phyloP scores from a whole-genome alignment of 768 basidiomycete genomes.

The Rhodotorula sphaerocarpa region DNA sequence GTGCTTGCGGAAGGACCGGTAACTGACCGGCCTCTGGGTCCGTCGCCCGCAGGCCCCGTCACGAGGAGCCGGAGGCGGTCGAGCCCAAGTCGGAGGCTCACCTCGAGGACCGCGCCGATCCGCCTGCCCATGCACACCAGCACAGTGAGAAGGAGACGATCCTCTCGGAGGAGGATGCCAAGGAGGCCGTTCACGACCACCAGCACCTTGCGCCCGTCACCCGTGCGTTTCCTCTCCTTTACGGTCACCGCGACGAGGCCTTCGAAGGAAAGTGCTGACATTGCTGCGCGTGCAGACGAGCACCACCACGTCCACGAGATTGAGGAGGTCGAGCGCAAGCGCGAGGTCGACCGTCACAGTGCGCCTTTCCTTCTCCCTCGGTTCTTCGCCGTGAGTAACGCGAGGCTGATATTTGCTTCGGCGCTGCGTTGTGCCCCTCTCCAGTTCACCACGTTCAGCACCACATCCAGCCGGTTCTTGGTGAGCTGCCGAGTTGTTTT shows the following conservation, averaged over 20 bases:
- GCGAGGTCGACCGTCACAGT: constrained; percentile 32
- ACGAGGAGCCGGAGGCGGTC: too few relatives aligned
- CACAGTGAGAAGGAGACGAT: constrained; percentile 9
- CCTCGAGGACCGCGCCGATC: constrained; percentile 13
- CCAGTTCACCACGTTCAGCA: constrained; percentile 13
- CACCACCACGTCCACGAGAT: constrained; percentile 26
- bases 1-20: too few relatives aligned
- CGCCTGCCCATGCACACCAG: constrained; percentile 7
- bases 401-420: too few relatives aligned
- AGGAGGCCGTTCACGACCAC: constrained; percentile 28
- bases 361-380: not conserved
- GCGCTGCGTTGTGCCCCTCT: too few relatives aligned
- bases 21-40: too few relatives aligned
- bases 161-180: constrained; percentile 14
- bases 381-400: too few relatives aligned
- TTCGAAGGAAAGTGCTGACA: not conserved
- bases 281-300: constrained; percentile 4
- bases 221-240: constrained; percentile 1
- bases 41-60: too few relatives aligned
- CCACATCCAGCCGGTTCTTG: constrained; percentile 28
- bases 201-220: constrained; percentile 32
- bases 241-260: not conserved
- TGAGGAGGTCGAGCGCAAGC: constrained; percentile 31
- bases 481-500: too few relatives aligned
- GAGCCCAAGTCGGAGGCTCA: not conserved